A percentile compares a stretch with the other conserved stretches of the same genome.
These are phyloP conservation scores for Sporothrix luriei DNA, from an alignment of 2,329 filamentous ascomycete species.

Conservation along the genomic window DNA sequence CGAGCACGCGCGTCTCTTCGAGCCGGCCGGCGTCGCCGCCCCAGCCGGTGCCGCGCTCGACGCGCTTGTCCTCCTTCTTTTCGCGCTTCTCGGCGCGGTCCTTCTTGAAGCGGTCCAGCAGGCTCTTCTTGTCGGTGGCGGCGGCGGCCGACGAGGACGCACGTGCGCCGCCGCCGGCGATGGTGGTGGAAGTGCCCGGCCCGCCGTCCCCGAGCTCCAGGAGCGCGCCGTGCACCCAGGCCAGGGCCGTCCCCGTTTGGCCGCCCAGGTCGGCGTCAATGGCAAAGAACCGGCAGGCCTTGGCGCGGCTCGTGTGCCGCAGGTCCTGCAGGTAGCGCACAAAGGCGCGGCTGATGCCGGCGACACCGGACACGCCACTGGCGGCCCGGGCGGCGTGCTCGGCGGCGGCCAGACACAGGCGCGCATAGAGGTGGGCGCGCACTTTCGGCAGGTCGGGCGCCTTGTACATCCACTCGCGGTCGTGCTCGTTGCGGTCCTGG, in stretches of 20 bases:
- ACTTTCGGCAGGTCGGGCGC: constrained; percentile 86
- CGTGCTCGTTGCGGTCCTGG: constrained; percentile 77
- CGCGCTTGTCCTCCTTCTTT: constrained; percentile 73
- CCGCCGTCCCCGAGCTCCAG: constrained; percentile 67
- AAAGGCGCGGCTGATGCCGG: constrained; percentile 62
- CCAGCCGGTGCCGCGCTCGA: constrained; percentile 74
- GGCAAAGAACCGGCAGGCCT: constrained; percentile 86
- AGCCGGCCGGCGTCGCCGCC: constrained; percentile 80
- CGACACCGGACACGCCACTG: constrained; percentile 39
- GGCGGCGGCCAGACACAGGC: constrained; percentile 82
- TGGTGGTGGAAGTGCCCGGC: no score
- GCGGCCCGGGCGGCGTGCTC: constrained; percentile 76
- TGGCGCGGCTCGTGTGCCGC: constrained; percentile 72
- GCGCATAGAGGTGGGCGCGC: constrained; percentile 81
- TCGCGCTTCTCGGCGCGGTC: constrained; percentile 70
- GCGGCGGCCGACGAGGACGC: constrained; percentile 28
- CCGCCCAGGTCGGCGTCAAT: constrained; percentile 84
- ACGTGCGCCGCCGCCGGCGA: constrained; percentile 41
- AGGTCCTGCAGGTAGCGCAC: constrained; percentile 76
- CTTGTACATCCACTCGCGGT: constrained; percentile 96
- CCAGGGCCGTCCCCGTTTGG: constrained; percentile 80
- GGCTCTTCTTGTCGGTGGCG: constrained; percentile 46
- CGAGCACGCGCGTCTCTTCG: constrained; percentile 82
- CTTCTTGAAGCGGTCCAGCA: constrained; percentile 68
- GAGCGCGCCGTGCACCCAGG: constrained; percentile 79